Evolutionary conservation across 495 filamentous ascomycete species (phyloP), one percentile per base, ranked within the genome.

Genomic region (Aspergillus haitiensis): DNA sequence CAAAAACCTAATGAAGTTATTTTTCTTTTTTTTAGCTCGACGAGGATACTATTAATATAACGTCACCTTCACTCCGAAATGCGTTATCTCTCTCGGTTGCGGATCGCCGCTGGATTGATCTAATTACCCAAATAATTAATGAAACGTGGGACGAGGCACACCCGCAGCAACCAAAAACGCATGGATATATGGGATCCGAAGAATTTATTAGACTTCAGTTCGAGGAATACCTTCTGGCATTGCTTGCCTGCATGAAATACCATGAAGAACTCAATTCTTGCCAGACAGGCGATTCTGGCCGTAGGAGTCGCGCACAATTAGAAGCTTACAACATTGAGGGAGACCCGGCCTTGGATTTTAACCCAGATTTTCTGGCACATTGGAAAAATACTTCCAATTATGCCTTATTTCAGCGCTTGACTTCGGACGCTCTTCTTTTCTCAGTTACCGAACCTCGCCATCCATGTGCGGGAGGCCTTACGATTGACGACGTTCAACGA

Each of bases 141-240:
- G 93, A 97, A 58, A 97, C 93, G 1, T 98, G 94, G 94, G 93
- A 98, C 73, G 91, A 96, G 39, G 78, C 84, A 6, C 92, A 98
- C 72, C 94, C 94, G 7, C 80, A 85, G 52, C 84, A 89, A 44
- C 94, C 94, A 13, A 96, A 92, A 64, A 96, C 92, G 7, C 88
- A 96, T 78, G 93, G 93, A 15, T 98, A 97, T 68, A 88, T 91
- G 64, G 94, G 94, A 52, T 97, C 93, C 59, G 94, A 98, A 76
- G 95, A 98, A 69, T 98, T 97, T 70, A 98, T 98, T 66, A 85
- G 94, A 16, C 84, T 98, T 7, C 94, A 98, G 66, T 98, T 98
- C 60, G 94, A 98, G 77, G 95, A 98, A 70, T 98, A 98, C 66
- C 80, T 98, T 15, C 80, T 98, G 7, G 92, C 93, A 1, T 81